These are phyloP conservation scores for Colletotrichum gigasporum DNA, from an alignment of 2,329 filamentous ascomycete genomes.

Conservation along the genomic window DNA sequence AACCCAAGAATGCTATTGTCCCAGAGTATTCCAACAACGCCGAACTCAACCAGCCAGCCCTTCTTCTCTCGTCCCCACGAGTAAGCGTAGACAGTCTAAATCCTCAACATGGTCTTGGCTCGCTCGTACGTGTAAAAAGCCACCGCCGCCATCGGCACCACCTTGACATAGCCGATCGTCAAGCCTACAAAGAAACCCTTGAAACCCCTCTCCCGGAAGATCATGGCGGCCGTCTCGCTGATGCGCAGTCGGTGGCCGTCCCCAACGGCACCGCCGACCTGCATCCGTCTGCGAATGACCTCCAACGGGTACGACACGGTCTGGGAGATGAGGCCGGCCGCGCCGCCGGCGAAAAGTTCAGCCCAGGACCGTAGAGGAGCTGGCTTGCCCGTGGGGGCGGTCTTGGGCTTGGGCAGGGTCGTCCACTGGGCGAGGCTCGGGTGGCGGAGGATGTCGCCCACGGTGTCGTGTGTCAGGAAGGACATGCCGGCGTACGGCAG, in stretches of 20 bases:
- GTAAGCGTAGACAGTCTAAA: constrained; percentile 51
- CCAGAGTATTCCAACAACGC: constrained; percentile 27
- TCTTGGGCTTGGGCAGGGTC: constrained; percentile 71
- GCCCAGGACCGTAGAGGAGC: constrained; percentile 85
- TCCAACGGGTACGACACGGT: constrained; percentile 94
- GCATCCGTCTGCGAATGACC: constrained; percentile 92
- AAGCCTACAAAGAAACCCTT: constrained; percentile 92
- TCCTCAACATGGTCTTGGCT: constrained; percentile 70
- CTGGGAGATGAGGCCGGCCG: constrained; percentile 90
- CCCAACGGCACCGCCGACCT: constrained; percentile 93
- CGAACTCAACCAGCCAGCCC: constrained; percentile 11
- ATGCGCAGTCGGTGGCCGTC: constrained; percentile 85
- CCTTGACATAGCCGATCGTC: constrained; percentile 94
- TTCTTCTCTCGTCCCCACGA: not conserved
- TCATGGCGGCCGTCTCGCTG: constrained; percentile 78
- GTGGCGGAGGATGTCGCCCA: constrained; percentile 82
- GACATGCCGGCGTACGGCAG: constrained; percentile 95
- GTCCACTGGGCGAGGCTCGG: constrained; percentile 76
- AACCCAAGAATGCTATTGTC: constrained; percentile 23
- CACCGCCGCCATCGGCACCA: constrained; percentile 86
- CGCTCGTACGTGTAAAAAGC: constrained; percentile 74
- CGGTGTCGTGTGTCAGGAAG: constrained; percentile 93
- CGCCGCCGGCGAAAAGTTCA: constrained; percentile 83
- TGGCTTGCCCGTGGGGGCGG: constrained; percentile 66
- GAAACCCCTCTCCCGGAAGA: constrained; percentile 79